phyloP scores from a whole-genome alignment of 129 eudicot genomes.

The Lactuca saligna region DNA sequence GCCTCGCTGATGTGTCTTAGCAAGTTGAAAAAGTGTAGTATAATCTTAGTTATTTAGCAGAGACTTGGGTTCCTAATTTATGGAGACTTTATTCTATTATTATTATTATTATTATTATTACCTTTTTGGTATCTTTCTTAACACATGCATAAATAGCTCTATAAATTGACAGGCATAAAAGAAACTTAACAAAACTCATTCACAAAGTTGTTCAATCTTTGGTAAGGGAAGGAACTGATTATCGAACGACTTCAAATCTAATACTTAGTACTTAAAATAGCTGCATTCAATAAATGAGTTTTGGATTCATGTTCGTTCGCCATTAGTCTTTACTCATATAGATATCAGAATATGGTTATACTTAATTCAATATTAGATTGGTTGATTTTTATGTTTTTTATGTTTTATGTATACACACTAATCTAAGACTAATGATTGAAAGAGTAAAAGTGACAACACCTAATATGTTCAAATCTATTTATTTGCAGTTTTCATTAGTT shows the following conservation, averaged over 20 bases:
- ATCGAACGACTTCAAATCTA: not conserved
- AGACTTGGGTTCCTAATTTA: too few species aligned
- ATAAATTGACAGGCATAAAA: too few species aligned
- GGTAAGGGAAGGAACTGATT: too few species aligned
- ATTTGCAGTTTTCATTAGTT: not conserved
- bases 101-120: too few species aligned
- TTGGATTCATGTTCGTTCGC: not conserved
- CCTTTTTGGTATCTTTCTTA: too few species aligned
- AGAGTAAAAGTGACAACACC: not conserved
- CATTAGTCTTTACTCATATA: not conserved
- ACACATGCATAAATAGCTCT: too few species aligned
- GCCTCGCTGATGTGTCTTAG: too few species aligned
- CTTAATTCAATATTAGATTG: not conserved
- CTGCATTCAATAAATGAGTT: not conserved
- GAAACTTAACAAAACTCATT: too few species aligned
- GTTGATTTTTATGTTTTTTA: not conserved
- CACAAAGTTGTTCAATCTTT: too few species aligned
- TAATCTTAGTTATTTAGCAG: not conserved
- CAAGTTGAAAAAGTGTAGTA: not conserved
- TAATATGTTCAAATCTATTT: not conserved
- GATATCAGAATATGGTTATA: not conserved
- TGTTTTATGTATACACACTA: not conserved
- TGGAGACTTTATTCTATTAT: too few species aligned
- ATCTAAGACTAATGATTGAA: not conserved
- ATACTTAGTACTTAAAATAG: not conserved